Base-by-base conservation (phyloP, 768 basidiomycete genomes). In the Grammothele lineata region DNA sequence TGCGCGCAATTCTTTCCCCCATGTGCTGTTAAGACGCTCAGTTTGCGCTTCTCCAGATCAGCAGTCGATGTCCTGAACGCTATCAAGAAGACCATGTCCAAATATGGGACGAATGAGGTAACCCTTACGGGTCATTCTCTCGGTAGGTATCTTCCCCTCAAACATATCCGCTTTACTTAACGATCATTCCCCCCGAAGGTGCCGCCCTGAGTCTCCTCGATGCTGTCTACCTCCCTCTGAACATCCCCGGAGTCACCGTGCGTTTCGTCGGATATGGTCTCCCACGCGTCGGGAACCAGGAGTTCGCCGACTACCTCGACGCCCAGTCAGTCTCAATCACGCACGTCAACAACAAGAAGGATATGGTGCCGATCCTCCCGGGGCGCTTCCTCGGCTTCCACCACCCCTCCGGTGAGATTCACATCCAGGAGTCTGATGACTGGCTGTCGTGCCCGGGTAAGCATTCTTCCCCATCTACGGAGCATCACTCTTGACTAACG, bases 271-370 rank as follows among this genome's bases (percentile, higher is more conserved):
- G 51, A 12, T 68, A 64, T 51, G 66, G 67, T 17, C 47, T 68
- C 24, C 67, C 66, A 19, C 52, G 63, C 37, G 65, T 72, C 50
- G 80, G 82, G 10, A 83, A 84, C 62, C 71, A 75, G 56, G 77
- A 68, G 2, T 85, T 82, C 47, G 81, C 80, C 1, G 53, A 79
- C 54, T 76, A 74, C 54, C 71, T 81, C 41, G 77, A 82, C 51
- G 61, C 69, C 11, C 63, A 75, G 11, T 11, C 11, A 4, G 50
- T 65, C 15, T 50, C 63, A 14, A 54, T 81, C 40, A 78, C 71
- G 4, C 81, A 75, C 49, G 71, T 84, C 59, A 81, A 76, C 58
- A 81, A 83, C 62, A 35, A 62, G 49, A 44, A 66, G 45, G 73
- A 75, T 42, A 59, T 64, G 0, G 51, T 75, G 14, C 73, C 73